Percentiles rank a stretch among this genome's conserved stretches.
Evolutionary conservation across 2,329 filamentous ascomycete genomes (phyloP).

Genomic region (Neofusicoccum umdonicola): DNA sequence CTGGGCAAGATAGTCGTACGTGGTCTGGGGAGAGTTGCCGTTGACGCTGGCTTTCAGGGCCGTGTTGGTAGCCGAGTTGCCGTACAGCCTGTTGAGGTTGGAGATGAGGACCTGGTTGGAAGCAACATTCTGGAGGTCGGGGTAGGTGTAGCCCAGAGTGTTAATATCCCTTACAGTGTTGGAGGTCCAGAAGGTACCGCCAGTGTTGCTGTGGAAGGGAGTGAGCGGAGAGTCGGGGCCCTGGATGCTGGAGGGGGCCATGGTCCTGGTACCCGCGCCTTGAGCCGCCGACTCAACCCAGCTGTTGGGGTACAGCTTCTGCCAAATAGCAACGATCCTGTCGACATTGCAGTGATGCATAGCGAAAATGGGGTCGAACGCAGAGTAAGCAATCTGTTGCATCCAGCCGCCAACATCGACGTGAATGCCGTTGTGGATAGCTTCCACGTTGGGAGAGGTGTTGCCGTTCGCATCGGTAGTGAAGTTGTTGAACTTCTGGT

Average conservation of each 20-base stretch:
- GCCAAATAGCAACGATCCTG: conserved; percentile 69
- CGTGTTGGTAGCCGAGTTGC: neutral
- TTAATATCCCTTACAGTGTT: conserved; percentile 28
- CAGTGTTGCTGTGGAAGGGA: conserved; percentile 29
- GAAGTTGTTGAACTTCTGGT: conserved; percentile 19
- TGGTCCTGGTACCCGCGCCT: conserved; percentile 39
- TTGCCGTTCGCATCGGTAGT: conserved; percentile 20
- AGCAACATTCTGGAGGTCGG: conserved; percentile 29
- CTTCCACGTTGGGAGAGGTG: conserved; percentile 16
- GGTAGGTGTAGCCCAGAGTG: conserved; percentile 35
- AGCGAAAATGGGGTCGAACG: conserved; percentile 68
- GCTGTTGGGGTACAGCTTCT: conserved; percentile 66
- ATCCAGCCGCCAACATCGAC: conserved; percentile 41
- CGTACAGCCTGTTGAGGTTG: neutral
- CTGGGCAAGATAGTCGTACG: neutral
- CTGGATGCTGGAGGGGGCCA: conserved; percentile 43
- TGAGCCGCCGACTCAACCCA: conserved; percentile 56
- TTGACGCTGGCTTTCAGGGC: neutral
- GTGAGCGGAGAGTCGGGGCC: conserved; percentile 48
- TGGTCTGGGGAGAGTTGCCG: neutral
- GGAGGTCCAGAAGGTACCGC: conserved; percentile 32
- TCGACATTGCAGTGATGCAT: conserved; percentile 37
- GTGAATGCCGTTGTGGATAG: conserved; percentile 31
- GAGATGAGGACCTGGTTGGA: conserved; percentile 14
- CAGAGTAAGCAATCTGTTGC: conserved; percentile 67